Evolutionary conservation across 371 early-diverging fungal genomes (phyloP).

Genomic region (Neoconidiobolus thromboides): DNA sequence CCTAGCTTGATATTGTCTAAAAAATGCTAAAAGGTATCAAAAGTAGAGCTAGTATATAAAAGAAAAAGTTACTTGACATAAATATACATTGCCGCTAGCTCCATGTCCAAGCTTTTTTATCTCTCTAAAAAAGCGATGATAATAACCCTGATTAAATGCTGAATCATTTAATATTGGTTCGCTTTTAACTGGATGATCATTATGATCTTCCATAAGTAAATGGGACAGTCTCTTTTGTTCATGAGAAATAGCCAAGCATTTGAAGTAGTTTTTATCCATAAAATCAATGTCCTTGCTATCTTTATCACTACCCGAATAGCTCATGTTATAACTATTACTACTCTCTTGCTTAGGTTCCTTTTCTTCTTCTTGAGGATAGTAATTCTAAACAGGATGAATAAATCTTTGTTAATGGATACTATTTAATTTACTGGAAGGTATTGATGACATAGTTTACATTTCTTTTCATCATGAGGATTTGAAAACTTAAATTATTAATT

Average conservation of each 20-base stretch:
- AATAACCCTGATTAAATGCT: slow-evolving; percentile 80
- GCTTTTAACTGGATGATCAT: slow-evolving; percentile 2
- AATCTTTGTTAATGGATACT: neutral
- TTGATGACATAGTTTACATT: neutral
- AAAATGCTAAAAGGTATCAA: slow-evolving; percentile 26
- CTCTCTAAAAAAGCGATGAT: slow-evolving; percentile 83
- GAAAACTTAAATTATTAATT: too few species aligned
- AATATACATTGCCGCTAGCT: slow-evolving; percentile 72
- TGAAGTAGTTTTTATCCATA: slow-evolving; percentile 46
- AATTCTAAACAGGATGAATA: neutral
- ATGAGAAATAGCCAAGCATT: slow-evolving; percentile 10
- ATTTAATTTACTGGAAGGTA: neutral
- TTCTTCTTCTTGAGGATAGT: slow-evolving; percentile 3
- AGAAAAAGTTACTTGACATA: slow-evolving; percentile 40
- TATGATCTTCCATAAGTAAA: neutral
- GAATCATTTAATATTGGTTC: slow-evolving; percentile 9
- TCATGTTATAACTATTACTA: neutral
- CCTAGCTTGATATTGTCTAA: slow-evolving; percentile 62
- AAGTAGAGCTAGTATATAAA: neutral
- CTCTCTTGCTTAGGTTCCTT: neutral
- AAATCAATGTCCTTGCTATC: slow-evolving; percentile 15
- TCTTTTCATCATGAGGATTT: neutral
- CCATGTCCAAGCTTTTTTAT: slow-evolving; percentile 73
- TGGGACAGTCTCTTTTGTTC: neutral
- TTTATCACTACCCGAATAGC: neutral